A percentile compares a stretch with the other conserved stretches of the same genome.
phyloP scores from a whole-genome alignment of 805 yeast genomes.

The Pichia heedii region DNA sequence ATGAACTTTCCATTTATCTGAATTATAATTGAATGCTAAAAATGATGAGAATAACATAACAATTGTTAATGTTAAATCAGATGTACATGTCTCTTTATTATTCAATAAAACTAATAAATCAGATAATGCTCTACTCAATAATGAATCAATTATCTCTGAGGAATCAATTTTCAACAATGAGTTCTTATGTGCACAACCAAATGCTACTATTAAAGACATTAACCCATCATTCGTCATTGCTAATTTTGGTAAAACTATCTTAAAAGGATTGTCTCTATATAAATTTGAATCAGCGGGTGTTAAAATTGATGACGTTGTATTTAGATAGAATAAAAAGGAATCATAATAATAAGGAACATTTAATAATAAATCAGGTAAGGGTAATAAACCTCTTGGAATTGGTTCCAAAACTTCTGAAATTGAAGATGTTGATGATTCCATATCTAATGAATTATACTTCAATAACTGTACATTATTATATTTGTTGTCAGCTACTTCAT shows the following conservation, averaged over 20 bases:
- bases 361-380: slow-evolving; percentile 51
- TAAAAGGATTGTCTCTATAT: slow-evolving; percentile 65
- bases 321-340: slow-evolving; percentile 53
- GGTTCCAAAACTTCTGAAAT: slow-evolving; percentile 15
- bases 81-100: slow-evolving; percentile 43
- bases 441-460: background rate
- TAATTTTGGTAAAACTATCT: slow-evolving; percentile 54
- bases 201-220: slow-evolving; percentile 46
- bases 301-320: slow-evolving; percentile 49
- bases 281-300: slow-evolving; percentile 56
- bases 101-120: slow-evolving; percentile 44
- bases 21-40: slow-evolving; percentile 38
- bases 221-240: slow-evolving; percentile 53
- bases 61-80: slow-evolving; percentile 60
- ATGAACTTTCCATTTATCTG: slow-evolving; percentile 54
- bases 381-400: slow-evolving; percentile 31
- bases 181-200: slow-evolving; percentile 35
- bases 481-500: background rate
- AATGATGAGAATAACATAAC: slow-evolving; percentile 51
- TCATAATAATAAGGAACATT: slow-evolving; percentile 54
- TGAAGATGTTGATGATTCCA: slow-evolving; percentile 11
- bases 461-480: no score
- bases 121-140: slow-evolving; percentile 49
- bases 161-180: slow-evolving; percentile 19
- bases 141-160: slow-evolving; percentile 37